Evolutionary conservation across 2,329 filamentous ascomycete species (phyloP).

Genomic region (Colletotrichum liriopes): DNA sequence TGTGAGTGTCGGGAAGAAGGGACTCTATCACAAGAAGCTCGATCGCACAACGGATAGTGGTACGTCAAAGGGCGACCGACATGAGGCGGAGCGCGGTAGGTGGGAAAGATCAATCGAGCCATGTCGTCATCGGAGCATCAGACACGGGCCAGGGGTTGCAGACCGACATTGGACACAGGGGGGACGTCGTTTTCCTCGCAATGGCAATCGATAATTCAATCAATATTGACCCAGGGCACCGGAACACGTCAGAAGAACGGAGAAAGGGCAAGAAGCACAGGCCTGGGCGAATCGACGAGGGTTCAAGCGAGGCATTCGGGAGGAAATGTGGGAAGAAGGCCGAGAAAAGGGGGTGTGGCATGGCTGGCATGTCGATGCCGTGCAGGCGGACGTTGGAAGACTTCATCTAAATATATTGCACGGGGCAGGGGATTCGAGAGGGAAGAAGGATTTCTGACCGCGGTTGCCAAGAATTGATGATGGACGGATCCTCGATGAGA

Average conservation of each 20-base stretch:
- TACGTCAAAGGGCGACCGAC: background rate
- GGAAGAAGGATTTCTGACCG: background rate
- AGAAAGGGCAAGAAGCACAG: slow-evolving; percentile 16
- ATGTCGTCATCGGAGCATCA: slow-evolving; percentile 22
- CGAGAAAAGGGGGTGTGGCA: background rate
- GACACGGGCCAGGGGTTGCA: background rate
- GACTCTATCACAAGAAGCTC: background rate
- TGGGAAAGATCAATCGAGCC: background rate
- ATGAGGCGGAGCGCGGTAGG: background rate
- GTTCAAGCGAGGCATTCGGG: background rate
- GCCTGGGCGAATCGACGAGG: background rate
- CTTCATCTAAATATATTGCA: slow-evolving; percentile 22
- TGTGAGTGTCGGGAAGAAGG: background rate
- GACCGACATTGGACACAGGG: background rate
- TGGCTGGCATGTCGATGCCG: slow-evolving; percentile 7
- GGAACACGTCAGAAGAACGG: slow-evolving; percentile 6
- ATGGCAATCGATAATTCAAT: background rate
- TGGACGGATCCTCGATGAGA: background rate
- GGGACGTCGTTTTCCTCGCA: background rate
- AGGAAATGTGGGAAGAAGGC: background rate
- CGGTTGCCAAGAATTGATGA: slow-evolving; percentile 22
- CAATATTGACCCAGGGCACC: background rate
- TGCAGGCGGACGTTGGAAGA: slow-evolving; percentile 4
- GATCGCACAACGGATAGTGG: background rate
- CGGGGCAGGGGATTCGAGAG: background rate